Evolutionary conservation across 768 basidiomycete species (phyloP).

Genomic region (Hemileccinum impolitum): DNA sequence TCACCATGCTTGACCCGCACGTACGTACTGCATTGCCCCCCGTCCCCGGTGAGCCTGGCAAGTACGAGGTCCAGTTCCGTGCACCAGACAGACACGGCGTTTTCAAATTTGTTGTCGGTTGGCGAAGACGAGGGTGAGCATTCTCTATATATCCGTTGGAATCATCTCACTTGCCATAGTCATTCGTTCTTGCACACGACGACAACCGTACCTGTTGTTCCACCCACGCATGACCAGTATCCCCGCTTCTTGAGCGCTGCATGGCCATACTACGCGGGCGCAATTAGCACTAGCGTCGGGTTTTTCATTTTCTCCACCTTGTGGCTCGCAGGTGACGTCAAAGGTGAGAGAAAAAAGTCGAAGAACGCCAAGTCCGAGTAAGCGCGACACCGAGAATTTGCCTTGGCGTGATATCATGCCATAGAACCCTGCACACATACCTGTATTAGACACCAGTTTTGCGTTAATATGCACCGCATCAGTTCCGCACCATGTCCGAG

Average conservation of each 20-base stretch:
- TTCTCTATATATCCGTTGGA: neutral
- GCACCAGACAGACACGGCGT: constrained; percentile 96
- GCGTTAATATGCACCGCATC: constrained; percentile 5
- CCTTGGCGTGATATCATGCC: neutral
- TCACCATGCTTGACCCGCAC: constrained; percentile 99
- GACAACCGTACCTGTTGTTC: constrained; percentile 82
- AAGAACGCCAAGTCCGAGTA: constrained; percentile 35
- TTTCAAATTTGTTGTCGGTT: constrained; percentile 93
- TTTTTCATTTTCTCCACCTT: constrained; percentile 85
- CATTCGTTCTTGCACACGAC: constrained; percentile 71
- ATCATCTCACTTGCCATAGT: constrained; percentile 35
- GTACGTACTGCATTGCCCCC: constrained; percentile 75
- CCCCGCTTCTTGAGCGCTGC: constrained; percentile 94
- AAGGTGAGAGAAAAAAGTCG: constrained; percentile 51
- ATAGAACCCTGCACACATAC: constrained; percentile 19
- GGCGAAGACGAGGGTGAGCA: constrained; percentile 83
- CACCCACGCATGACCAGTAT: constrained; percentile 92
- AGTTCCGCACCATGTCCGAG: neutral
- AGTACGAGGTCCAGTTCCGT: constrained; percentile 81
- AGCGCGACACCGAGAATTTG: constrained; percentile 7
- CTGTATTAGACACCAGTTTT: constrained; percentile 13
- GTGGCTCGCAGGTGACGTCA: constrained; percentile 85
- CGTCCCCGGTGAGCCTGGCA: constrained; percentile 52
- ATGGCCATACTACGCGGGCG: constrained; percentile 92
- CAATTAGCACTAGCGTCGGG: constrained; percentile 81